These are phyloP conservation scores for Teratosphaeriaceae sp. DNA, from an alignment of 2,329 filamentous ascomycete species.

Conservation along the genomic window DNA sequence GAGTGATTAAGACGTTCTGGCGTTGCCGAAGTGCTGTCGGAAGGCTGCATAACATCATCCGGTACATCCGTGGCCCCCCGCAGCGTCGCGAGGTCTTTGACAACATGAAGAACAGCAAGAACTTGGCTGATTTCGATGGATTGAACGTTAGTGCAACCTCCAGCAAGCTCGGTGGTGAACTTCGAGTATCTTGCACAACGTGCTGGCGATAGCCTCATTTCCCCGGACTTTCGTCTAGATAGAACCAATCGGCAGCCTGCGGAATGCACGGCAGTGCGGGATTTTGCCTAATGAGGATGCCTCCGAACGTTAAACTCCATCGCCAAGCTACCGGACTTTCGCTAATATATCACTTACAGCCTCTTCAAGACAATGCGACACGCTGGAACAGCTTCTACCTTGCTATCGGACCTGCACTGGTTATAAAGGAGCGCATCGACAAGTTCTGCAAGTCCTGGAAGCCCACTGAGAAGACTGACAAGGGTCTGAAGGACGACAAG, in stretches of 20 bases:
- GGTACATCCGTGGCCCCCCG: constrained; percentile 2
- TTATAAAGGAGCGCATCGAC: constrained; percentile 4
- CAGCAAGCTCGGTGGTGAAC: neutral
- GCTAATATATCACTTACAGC: constrained; percentile 5
- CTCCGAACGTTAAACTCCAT: neutral
- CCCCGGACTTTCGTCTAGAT: neutral
- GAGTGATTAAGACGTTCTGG: constrained; percentile 5
- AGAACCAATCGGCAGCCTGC: neutral
- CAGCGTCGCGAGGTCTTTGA: constrained; percentile 3
- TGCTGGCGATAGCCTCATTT: constrained; percentile 1
- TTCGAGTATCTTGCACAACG: constrained; percentile 1
- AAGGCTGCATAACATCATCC: constrained; percentile 4
- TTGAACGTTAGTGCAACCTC: constrained; percentile 5
- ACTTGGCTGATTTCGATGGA: constrained; percentile 3
- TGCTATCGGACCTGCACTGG: constrained; percentile 3
- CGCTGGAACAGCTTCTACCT: constrained; percentile 6
- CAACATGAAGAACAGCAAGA: constrained; percentile 1
- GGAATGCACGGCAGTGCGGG: neutral
- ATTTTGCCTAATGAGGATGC: neutral
- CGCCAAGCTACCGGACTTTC: neutral
- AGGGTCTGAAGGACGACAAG: constrained; percentile 1
- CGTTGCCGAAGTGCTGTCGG: constrained; percentile 3
- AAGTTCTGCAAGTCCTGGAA: constrained; percentile 4
- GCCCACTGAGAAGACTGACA: constrained; percentile 1
- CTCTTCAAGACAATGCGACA: constrained; percentile 7